Evolutionary conservation across 2,329 filamentous ascomycete species (phyloP).

Genomic region (Domatiomyces globalis): DNA sequence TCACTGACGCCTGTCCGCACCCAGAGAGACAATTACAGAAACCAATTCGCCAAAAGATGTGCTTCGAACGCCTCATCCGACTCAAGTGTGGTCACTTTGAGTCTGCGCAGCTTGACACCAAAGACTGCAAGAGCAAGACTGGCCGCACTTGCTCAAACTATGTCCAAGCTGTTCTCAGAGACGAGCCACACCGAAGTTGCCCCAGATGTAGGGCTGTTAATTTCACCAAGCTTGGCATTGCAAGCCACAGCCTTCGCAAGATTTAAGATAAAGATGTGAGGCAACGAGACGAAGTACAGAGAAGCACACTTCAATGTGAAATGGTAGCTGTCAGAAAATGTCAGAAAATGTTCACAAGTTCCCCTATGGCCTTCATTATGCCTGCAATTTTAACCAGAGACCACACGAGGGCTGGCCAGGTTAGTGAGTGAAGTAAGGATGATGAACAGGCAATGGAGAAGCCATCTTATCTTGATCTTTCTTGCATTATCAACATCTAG

Average conservation of each 20-base stretch:
- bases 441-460: not conserved
- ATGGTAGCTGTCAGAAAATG: not conserved
- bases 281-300: no score
- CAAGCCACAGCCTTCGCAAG: slow-evolving; percentile 14
- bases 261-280: not conserved
- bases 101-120: slow-evolving; percentile 17
- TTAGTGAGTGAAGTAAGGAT: no score
- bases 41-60: slow-evolving; percentile 9
- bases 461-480: not conserved
- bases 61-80: slow-evolving; percentile 16
- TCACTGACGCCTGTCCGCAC: not conserved
- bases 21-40: not conserved
- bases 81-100: slow-evolving; percentile 17
- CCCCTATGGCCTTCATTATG: not conserved
- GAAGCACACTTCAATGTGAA: no score
- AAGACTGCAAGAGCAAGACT: slow-evolving; percentile 12
- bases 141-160: slow-evolving; percentile 15
- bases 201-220: slow-evolving; percentile 15
- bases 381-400: no score
- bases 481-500: not conserved
- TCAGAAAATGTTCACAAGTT: not conserved
- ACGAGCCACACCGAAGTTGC: slow-evolving; percentile 17
- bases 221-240: slow-evolving; percentile 14
- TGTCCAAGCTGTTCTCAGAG: slow-evolving; percentile 14
- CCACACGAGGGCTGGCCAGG: no score